Percentiles rank a stretch among this genome's conserved stretches.
phyloP scores from a whole-genome alignment of 768 basidiomycete genomes.

The Trametes coccinea region DNA sequence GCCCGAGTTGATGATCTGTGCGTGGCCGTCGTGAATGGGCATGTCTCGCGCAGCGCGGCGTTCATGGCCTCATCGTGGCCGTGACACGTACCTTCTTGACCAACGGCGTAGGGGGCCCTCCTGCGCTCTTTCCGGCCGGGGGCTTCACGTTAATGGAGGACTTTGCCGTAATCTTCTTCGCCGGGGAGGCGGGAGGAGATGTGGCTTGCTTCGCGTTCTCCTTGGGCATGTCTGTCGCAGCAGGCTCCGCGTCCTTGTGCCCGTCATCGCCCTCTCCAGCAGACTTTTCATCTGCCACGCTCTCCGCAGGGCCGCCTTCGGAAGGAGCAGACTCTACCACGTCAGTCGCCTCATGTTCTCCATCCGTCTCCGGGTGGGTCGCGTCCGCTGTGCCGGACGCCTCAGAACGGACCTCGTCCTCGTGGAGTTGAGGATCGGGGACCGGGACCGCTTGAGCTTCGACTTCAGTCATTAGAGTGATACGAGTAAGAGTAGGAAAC shows the following conservation, averaged over 20 bases:
- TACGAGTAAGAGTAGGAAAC: constrained; percentile 20
- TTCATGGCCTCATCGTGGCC: constrained; percentile 4
- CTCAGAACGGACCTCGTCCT: constrained; percentile 27
- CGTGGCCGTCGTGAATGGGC: constrained; percentile 11
- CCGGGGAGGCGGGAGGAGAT: constrained; percentile 23
- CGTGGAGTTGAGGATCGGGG: constrained; percentile 17
- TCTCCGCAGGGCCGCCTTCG: constrained; percentile 22
- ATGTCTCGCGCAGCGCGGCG: background rate
- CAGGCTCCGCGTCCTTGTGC: constrained; percentile 17
- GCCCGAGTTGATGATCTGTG: constrained; percentile 63
- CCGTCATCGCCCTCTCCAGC: constrained; percentile 18
- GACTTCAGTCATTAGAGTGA: constrained; percentile 38
- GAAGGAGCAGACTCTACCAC: constrained; percentile 32
- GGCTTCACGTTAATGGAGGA: constrained; percentile 43
- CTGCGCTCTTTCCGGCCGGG: constrained; percentile 47
- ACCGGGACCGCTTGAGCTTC: constrained; percentile 28
- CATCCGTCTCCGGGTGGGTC: constrained; percentile 29
- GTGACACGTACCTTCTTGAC: constrained; percentile 65
- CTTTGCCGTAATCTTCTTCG: constrained; percentile 29
- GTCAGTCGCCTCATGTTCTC: constrained; percentile 41
- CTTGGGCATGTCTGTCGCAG: constrained; percentile 18
- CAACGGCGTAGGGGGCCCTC: constrained; percentile 48
- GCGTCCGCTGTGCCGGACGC: constrained; percentile 25
- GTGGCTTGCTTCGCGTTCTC: constrained; percentile 22
- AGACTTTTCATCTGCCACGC: constrained; percentile 17